Conservation (phyloP, 2,329 filamentous ascomycete genomes). For the Microcyclosporella mali region DNA sequence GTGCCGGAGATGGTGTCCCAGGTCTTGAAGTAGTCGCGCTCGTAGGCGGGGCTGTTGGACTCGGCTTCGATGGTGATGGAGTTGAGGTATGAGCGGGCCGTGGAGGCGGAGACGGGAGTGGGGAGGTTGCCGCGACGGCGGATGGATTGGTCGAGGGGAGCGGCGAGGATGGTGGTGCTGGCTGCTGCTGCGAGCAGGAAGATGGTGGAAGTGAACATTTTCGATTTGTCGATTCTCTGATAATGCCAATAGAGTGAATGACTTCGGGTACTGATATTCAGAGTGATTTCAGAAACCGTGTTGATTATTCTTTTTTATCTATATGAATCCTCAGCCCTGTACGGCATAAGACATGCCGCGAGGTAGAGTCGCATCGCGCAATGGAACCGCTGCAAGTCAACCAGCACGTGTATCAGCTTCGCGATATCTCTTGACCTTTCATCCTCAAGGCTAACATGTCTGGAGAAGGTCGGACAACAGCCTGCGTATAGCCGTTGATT, state of each 20-base stretch:
- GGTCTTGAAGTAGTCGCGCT: slow-evolving; percentile 62
- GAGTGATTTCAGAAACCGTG: neutral
- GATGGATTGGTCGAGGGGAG: slow-evolving; percentile 16
- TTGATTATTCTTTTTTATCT: neutral
- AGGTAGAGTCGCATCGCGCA: slow-evolving; percentile 1
- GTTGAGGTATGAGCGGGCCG: slow-evolving; percentile 25
- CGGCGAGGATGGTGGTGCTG: slow-evolving; percentile 15
- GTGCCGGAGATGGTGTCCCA: slow-evolving; percentile 60
- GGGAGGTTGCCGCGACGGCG: slow-evolving; percentile 25
- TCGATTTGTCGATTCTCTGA: too few species aligned
- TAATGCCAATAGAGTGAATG: too few species aligned
- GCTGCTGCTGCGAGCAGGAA: slow-evolving; percentile 17
- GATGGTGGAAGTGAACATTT: slow-evolving; percentile 19
- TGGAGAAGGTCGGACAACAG: neutral
- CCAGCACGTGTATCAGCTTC: slow-evolving; percentile 14
- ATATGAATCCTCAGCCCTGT: neutral
- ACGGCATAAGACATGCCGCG: too few species aligned
- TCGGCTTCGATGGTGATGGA: slow-evolving; percentile 23
- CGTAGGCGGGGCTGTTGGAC: slow-evolving; percentile 45
- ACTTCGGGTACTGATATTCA: too few species aligned
- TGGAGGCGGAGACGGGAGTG: slow-evolving; percentile 25
- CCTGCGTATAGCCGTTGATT: neutral
- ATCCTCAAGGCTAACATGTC: slow-evolving; percentile 1
- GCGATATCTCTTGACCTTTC: slow-evolving; percentile 11
- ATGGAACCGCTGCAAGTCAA: neutral